phyloP scores from a whole-genome alignment of 1,284 basidiomycete species.

The Ceratobasidium sp. region DNA sequence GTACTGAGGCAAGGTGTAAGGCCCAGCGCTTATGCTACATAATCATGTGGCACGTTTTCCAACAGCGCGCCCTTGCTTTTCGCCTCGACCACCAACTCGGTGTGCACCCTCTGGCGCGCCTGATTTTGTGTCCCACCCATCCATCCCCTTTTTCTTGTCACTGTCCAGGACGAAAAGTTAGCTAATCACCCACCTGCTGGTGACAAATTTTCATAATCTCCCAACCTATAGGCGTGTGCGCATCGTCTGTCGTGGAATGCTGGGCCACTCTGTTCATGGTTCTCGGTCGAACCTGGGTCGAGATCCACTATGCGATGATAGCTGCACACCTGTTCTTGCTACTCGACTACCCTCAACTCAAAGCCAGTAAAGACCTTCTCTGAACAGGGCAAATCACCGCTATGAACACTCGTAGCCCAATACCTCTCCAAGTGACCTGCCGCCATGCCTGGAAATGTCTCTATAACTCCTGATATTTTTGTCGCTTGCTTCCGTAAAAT shows the following conservation, averaged over 20 bases:
- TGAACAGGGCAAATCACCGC: conserved; percentile 92
- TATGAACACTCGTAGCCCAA: conserved; percentile 82
- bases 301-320: conserved; percentile 83
- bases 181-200: too few species aligned
- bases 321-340: conserved; percentile 76
- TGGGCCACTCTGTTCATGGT: conserved; percentile 82
- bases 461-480: conserved; percentile 77
- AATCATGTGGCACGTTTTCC: too few species aligned
- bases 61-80: too few species aligned
- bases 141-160: too few species aligned
- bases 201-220: conserved; percentile 86
- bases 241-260: conserved; percentile 89
- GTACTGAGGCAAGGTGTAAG: too few species aligned
- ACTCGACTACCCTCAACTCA: conserved; percentile 59
- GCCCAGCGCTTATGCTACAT: too few species aligned
- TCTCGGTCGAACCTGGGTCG: conserved; percentile 83
- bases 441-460: conserved; percentile 84
- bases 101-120: too few species aligned
- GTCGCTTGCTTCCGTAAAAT: conserved; percentile 85
- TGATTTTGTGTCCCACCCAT: too few species aligned
- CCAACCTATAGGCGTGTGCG: conserved; percentile 74
- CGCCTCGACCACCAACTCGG: too few species aligned
- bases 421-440: conserved; percentile 94
- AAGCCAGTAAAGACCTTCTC: conserved; percentile 68
- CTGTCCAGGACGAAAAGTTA: too few species aligned